These are phyloP conservation scores for Scleroderma citrinum DNA, from an alignment of 768 basidiomycete species.

Conservation along the genomic window DNA sequence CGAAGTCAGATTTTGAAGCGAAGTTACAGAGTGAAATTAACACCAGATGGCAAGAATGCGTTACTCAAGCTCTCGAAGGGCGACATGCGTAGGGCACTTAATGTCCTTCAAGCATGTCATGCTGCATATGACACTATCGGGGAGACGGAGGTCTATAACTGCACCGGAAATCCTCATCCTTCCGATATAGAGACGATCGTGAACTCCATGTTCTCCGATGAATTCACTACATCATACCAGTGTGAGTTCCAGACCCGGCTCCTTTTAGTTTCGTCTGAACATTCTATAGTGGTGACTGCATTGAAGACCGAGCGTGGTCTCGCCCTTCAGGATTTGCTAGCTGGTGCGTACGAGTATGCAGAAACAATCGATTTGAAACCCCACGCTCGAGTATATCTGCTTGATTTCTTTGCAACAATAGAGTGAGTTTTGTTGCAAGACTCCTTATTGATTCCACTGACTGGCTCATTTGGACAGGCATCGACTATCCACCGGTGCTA, in stretches of 20 bases:
- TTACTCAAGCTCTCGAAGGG: slow-evolving; percentile 92
- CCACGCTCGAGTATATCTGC: slow-evolving; percentile 80
- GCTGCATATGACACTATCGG: slow-evolving; percentile 89
- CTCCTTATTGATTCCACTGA: not conserved
- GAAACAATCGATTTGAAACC: slow-evolving; percentile 82
- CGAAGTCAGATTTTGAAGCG: slow-evolving; percentile 1
- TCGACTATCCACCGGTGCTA: slow-evolving; percentile 86
- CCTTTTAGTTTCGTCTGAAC: not conserved
- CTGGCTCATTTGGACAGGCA: slow-evolving; percentile 49
- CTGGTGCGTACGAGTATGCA: slow-evolving; percentile 87
- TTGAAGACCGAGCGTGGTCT: slow-evolving; percentile 90
- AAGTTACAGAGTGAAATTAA: slow-evolving; percentile 68
- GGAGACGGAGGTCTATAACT: slow-evolving; percentile 91
- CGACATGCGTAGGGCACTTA: slow-evolving; percentile 95
- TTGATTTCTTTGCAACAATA: slow-evolving; percentile 91
- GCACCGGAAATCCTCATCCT: slow-evolving; percentile 95
- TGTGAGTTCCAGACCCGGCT: slow-evolving; percentile 38
- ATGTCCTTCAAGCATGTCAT: slow-evolving; percentile 96
- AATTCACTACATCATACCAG: slow-evolving; percentile 88
- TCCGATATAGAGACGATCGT: slow-evolving; percentile 91
- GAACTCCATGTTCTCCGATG: slow-evolving; percentile 91
- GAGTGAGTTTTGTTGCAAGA: slow-evolving; percentile 55
- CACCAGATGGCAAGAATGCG: slow-evolving; percentile 80
- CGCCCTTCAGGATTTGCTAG: slow-evolving; percentile 89
- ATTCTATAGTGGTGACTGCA: slow-evolving; percentile 65